Conservation (phyloP, 179 eudicot genomes). For the Gypsophila paniculata region DNA sequence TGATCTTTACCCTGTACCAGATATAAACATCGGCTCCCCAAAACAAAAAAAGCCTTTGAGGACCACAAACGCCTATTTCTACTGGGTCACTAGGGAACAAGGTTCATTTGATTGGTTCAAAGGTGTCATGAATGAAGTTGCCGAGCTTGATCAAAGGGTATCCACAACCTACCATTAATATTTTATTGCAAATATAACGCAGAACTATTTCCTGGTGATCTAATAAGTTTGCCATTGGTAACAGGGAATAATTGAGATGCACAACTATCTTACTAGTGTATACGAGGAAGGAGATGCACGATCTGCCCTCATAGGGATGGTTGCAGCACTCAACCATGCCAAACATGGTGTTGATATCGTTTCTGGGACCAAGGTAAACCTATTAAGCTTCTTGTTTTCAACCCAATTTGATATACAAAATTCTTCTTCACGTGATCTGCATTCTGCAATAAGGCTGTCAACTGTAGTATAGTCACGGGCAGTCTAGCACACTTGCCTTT, state of each 20-base stretch:
- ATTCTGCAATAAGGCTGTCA: too few species aligned
- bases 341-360: conserved; percentile 87
- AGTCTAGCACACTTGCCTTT: too few species aligned
- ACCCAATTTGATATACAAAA: background rate
- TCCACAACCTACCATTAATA: background rate
- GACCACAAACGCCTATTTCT: conserved; percentile 95
- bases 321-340: conserved; percentile 97
- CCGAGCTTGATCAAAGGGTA: conserved; percentile 92
- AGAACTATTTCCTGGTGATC: background rate
- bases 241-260: conserved; percentile 99
- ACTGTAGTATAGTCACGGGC: too few species aligned
- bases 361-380: conserved; percentile 82
- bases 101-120: conserved; percentile 99
- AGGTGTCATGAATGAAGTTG: conserved; percentile 97
- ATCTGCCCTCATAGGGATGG: conserved; percentile 93
- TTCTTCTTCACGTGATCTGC: too few species aligned
- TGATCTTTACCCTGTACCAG: conserved; percentile 40
- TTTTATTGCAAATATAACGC: background rate
- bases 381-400: conserved; percentile 1
- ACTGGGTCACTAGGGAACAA: conserved; percentile 95
- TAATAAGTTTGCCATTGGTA: conserved; percentile 13
- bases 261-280: conserved; percentile 89
- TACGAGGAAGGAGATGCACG: conserved; percentile 99
- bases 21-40: conserved; percentile 31
- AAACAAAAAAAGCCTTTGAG: conserved; percentile 58